Conservation (phyloP, 345 rosid species). For the Linum tenue region DNA sequence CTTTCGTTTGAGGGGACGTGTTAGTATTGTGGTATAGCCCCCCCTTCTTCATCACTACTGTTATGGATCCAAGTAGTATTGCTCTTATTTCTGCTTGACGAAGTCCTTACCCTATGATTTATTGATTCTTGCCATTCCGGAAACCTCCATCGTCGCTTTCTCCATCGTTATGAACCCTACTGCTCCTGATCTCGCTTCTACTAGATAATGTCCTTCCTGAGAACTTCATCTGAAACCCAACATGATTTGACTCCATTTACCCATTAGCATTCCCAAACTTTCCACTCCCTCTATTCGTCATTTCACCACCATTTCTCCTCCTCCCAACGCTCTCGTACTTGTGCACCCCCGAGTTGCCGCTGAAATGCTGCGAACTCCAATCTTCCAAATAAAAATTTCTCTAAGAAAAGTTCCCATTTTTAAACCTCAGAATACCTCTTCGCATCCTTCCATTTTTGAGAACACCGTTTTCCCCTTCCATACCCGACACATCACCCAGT, state of each 20-base stretch:
- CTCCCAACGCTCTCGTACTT: not conserved
- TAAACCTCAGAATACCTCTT: not conserved
- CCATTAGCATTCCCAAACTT: slow-evolving; percentile 1
- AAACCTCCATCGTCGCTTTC: too few relatives aligned
- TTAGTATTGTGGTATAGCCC: too few relatives aligned
- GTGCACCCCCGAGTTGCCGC: too few relatives aligned
- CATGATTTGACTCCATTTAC: slow-evolving; percentile 2
- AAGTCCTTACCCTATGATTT: too few relatives aligned
- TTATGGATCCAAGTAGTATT: not conserved
- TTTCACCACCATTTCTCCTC: slow-evolving; percentile 1
- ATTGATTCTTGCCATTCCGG: too few relatives aligned
- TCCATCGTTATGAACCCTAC: not conserved
- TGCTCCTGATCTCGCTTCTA: not conserved
- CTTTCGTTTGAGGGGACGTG: too few relatives aligned
- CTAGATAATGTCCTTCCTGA: not conserved
- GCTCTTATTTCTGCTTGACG: too few relatives aligned
- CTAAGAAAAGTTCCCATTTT: not conserved
- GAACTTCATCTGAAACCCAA: slow-evolving; percentile 14
- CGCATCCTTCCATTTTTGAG: not conserved
- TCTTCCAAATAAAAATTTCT: slow-evolving; percentile 3
- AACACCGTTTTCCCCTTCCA: not conserved
- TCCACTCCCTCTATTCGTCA: slow-evolving; percentile 4
- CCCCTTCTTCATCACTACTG: not conserved
- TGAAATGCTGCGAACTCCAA: not conserved
- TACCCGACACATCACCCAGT: not conserved